Base-by-base conservation (phyloP, 2,329 filamentous ascomycete genomes). In the Phoma herbarum region DNA sequence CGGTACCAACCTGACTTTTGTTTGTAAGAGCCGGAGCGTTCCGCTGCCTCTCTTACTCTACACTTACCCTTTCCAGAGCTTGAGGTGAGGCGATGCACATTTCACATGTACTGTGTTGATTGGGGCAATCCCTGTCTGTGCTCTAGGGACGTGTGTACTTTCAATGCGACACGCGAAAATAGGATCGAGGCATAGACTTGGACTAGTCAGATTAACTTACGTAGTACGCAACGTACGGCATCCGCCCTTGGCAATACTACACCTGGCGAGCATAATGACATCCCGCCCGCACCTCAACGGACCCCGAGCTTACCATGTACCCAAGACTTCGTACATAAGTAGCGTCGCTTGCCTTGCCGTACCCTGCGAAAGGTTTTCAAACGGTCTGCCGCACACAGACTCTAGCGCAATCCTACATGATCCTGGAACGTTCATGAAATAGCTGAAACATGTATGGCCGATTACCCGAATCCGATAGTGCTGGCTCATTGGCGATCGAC, bases 391-490 rank as follows among this genome's bases (percentile, higher is more conserved):
- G 42, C 45, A 39, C 33, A 50, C 52, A 18, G 26, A 37, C 22
- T 28, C 58, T 60, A 57, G 58, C 53, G 53, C 39, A 51, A 60
- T 57, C 58, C 53, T 60, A 60, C 52, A 57, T 49, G 53, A 60
- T 57, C 44, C 52, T 52, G 53, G 49, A 60, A 56, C 52, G 48
- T 49, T 49, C 14, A 43, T 49, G 47, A 46, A 41, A 46, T 52
- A 49, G 31, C 49, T 60, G 58, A 60, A 57, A 60, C 58, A 57
- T 60, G 37, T 57, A 53, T 53, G 52, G 49, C 58, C 52, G 58
- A 46, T 39, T 60, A 55, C 41, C 53, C 54, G 54, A 53, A 56
- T 54, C 46, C 60, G 48, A 55, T 57, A 58, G 22, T 53, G 41
- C 22, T 43, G 51, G 47, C 58, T 42, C 51, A 50, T 59, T 53